Conservation (phyloP, 352 stramenopile genomes). For the Blastocystis sp. region DNA sequence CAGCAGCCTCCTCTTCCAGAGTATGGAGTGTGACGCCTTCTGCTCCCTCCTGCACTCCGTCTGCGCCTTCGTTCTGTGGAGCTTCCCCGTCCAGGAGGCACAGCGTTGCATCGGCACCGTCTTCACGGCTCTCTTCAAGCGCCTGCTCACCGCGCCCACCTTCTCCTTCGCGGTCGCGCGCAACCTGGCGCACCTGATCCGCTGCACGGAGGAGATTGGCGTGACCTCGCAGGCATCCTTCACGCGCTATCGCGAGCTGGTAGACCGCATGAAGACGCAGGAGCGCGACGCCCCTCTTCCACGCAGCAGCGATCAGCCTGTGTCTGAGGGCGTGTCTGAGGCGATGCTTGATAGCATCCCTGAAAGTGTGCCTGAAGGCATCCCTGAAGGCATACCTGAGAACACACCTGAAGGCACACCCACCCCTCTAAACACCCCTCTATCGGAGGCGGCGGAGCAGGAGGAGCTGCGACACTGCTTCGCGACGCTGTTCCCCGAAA, state of each 20-base stretch:
- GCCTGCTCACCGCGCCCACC: background rate
- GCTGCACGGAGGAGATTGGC: background rate
- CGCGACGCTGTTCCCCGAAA: background rate
- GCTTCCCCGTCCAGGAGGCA: background rate
- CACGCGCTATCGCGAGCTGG: background rate
- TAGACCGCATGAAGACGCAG: background rate
- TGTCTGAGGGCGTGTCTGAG: background rate
- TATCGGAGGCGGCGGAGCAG: background rate
- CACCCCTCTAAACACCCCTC: background rate
- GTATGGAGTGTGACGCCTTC: conserved; percentile 8
- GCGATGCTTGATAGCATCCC: background rate
- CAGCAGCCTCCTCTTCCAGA: background rate
- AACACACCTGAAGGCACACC: background rate
- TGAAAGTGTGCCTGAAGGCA: background rate
- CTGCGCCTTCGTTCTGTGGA: background rate
- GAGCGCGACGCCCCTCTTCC: background rate
- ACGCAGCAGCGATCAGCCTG: background rate
- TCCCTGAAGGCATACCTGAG: background rate
- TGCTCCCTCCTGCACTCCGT: background rate
- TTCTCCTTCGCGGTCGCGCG: background rate
- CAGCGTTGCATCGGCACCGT: background rate
- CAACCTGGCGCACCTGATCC: background rate
- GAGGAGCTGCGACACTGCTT: background rate
- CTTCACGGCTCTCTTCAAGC: background rate
- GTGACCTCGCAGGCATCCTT: background rate